phyloP scores from a whole-genome alignment of 2,329 filamentous ascomycete species.

The Chrysoporthe austroafricana region DNA sequence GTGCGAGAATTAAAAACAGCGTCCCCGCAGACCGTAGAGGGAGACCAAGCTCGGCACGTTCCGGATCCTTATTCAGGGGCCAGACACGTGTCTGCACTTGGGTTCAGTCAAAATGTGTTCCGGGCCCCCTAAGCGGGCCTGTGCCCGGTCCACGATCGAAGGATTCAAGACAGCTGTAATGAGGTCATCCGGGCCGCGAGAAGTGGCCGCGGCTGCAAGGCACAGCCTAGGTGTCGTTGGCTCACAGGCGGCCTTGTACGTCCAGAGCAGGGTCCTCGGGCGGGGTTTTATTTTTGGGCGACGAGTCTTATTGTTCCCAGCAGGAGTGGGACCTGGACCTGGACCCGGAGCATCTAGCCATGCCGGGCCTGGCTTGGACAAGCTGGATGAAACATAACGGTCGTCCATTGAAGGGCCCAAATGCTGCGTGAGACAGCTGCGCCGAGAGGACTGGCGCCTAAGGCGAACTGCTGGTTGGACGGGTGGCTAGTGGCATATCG shows the following conservation, averaged over 20 bases:
- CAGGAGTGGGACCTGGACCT: background rate
- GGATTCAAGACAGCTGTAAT: background rate
- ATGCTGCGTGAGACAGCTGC: background rate
- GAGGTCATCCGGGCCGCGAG: background rate
- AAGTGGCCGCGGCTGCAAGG: background rate
- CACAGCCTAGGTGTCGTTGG: background rate
- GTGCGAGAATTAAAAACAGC: no score
- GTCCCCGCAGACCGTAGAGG: no score
- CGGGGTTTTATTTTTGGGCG: slow-evolving; percentile 1
- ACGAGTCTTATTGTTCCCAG: background rate
- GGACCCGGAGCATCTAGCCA: slow-evolving; percentile 1
- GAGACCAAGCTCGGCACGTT: background rate
- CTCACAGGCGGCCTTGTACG: background rate
- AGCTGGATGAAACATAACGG: slow-evolving; percentile 11
- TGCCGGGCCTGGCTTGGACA: background rate
- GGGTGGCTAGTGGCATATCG: slow-evolving; percentile 3
- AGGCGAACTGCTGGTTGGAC: slow-evolving; percentile 11
- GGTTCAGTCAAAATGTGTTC: background rate
- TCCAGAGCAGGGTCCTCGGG: background rate
- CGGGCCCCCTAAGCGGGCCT: background rate
- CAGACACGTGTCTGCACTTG: background rate
- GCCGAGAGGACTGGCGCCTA: slow-evolving; percentile 13
- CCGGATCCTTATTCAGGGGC: background rate
- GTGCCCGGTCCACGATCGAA: background rate
- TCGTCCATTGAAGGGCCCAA: background rate